Evolutionary conservation across 331 rosid genomes (phyloP).

Genomic region (Pyrus hybrid): DNA sequence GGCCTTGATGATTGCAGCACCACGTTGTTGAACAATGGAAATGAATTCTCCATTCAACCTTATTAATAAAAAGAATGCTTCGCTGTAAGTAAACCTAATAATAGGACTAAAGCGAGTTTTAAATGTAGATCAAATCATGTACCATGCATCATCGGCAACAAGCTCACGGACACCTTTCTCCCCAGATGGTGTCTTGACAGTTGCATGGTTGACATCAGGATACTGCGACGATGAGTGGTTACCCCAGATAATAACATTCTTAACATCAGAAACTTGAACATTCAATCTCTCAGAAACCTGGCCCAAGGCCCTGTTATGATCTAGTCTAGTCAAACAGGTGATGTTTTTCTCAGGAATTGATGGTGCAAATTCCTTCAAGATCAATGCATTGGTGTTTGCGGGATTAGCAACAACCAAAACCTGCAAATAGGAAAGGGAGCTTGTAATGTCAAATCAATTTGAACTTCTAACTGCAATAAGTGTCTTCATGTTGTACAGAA

Average conservation of each 20-base stretch:
- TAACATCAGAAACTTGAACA: slow-evolving; percentile 72
- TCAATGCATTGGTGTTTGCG: too few species aligned
- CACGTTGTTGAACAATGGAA: slow-evolving; percentile 84
- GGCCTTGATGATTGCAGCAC: slow-evolving; percentile 94
- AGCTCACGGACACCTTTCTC: slow-evolving; percentile 66
- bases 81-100: not conserved
- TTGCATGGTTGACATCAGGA: slow-evolving; percentile 86
- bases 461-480: not conserved
- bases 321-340: slow-evolving; percentile 82
- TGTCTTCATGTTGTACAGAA: not conserved
- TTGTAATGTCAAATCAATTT: not conserved
- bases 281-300: slow-evolving; percentile 86
- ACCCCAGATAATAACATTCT: slow-evolving; percentile 87
- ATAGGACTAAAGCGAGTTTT: not conserved
- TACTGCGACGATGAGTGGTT: slow-evolving; percentile 88
- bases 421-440: slow-evolving; percentile 27
- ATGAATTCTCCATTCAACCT: slow-evolving; percentile 92
- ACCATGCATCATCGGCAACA: slow-evolving; percentile 85
- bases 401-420: slow-evolving; percentile 93
- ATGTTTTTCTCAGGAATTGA: slow-evolving; percentile 88
- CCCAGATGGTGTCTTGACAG: slow-evolving; percentile 59
- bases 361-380: slow-evolving; percentile 94
- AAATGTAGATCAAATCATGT: not conserved
- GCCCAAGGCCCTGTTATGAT: slow-evolving; percentile 95
- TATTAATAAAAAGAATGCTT: not conserved